Conservation (phyloP, 495 filamentous ascomycete species). For the Neurospora sublineolata region DNA sequence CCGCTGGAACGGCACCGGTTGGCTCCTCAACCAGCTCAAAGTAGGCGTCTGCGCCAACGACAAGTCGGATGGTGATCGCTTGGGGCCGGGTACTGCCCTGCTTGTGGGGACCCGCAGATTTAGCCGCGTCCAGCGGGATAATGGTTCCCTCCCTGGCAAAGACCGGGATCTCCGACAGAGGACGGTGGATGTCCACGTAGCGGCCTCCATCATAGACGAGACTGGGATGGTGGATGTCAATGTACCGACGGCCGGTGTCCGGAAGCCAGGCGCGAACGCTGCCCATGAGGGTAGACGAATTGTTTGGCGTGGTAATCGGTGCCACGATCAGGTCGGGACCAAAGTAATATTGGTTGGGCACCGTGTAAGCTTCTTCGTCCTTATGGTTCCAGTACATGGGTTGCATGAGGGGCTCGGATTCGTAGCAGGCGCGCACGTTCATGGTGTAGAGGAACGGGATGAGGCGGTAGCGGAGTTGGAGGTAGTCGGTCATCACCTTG, state of each 20-base stretch:
- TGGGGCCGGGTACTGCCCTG: constrained; percentile 34
- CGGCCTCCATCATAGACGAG: constrained; percentile 43
- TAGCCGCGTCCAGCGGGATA: constrained; percentile 33
- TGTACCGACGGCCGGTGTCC: constrained; percentile 21
- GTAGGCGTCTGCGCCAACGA: constrained; percentile 39
- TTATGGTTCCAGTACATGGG: constrained; percentile 51
- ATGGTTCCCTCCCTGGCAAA: constrained; percentile 44
- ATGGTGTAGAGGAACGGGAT: constrained; percentile 48
- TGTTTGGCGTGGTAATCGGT: constrained; percentile 38
- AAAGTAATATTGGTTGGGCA: constrained; percentile 44
- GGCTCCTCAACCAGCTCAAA: constrained; percentile 30
- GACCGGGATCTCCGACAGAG: constrained; percentile 34
- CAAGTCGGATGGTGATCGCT: constrained; percentile 34
- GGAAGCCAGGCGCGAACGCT: constrained; percentile 42
- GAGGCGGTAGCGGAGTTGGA: constrained; percentile 40
- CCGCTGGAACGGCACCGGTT: constrained; percentile 21
- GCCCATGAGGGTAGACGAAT: constrained; percentile 25
- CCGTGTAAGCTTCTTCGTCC: constrained; percentile 36
- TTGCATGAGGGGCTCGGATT: constrained; percentile 39
- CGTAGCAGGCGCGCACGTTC: constrained; percentile 33
- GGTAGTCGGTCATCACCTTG: constrained; percentile 32
- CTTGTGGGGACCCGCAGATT: constrained; percentile 1
- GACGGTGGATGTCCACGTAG: constrained; percentile 32
- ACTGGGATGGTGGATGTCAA: constrained; percentile 40
- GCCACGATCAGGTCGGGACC: constrained; percentile 41